Evolutionary conservation across 495 filamentous ascomycete species (phyloP), one percentile per base, ranked within the genome.

Genomic region (Penicillium turbatum): DNA sequence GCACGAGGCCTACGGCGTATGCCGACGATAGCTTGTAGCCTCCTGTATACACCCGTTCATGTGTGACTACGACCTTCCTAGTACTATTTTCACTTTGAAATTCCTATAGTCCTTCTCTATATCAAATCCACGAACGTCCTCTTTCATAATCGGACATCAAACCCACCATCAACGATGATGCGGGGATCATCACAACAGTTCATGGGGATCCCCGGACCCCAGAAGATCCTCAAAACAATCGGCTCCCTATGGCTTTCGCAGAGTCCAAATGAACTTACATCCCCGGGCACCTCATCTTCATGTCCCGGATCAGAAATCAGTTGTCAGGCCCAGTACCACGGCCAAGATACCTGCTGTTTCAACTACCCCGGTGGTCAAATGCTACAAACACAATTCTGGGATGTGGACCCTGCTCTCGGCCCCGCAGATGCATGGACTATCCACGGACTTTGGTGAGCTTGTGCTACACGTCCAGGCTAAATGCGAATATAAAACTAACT

Each of bases 361-460:
- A 88, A 92, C 60, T 70, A 85, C 44, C 88, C 88, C 0, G 88
- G 89, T 15, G 90, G 91, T 1, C 82, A 86, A 50, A 69, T 95
- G 46, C 75, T 95, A 44, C 82, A 85, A 63, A 91, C 90, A 2
- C 90, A 95, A 62, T 93, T 96, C 73, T 96, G 90, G 89, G 89
- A 96, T 62, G 77, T 79, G 5, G 70, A 81, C 59, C 84, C 85
- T 30, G 74, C 85, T n/a, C 78, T 84, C 9, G 87, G 86, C 6
- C 87, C 86, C 15, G 78, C 77, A 31, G 81, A 92, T 61, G 84
- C 83, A 40, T 96, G 89, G 90, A 93, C 89, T 2, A 76, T 96
- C 17, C 91, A 95, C 61, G 90, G 90, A n/a, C 75, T 96, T 29
- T 95, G 91, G 77, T 80, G 57, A 63, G 73, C 45, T 38, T 48